A percentile compares a stretch with the other conserved stretches of the same genome.
Conservation (phyloP, 2,329 filamentous ascomycete genomes). For the Arthroderma sp. region DNA sequence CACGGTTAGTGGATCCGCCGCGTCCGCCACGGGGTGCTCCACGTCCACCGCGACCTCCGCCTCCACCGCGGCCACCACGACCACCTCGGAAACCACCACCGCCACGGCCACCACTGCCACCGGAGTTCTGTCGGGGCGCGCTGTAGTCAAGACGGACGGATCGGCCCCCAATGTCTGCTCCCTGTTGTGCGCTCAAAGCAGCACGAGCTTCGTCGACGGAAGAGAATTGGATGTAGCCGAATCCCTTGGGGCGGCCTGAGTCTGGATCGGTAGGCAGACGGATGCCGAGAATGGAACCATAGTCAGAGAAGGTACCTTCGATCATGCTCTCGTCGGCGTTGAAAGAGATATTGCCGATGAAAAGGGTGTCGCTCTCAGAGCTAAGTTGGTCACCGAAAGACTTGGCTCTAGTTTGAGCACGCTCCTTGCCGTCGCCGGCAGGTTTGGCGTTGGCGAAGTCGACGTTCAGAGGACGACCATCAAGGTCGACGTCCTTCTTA, state of each 20-base stretch:
- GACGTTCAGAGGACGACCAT: slow-evolving; percentile 62
- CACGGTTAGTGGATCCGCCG: slow-evolving; percentile 34
- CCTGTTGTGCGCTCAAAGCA: slow-evolving; percentile 58
- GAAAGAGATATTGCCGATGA: slow-evolving; percentile 84
- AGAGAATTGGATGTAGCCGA: slow-evolving; percentile 77
- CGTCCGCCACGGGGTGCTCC: slow-evolving; percentile 39
- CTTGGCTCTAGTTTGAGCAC: slow-evolving; percentile 39
- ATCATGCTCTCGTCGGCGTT: slow-evolving; percentile 65
- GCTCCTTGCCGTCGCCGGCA: slow-evolving; percentile 46
- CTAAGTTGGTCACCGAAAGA: slow-evolving; percentile 65
- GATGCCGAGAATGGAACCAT: slow-evolving; percentile 60
- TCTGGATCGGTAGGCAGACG: slow-evolving; percentile 82
- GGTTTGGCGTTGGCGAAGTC: slow-evolving; percentile 56
- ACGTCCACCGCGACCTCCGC: slow-evolving; percentile 38
- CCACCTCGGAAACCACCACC: slow-evolving; percentile 35
- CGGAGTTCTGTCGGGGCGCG: slow-evolving; percentile 48
- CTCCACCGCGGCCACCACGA: slow-evolving; percentile 40
- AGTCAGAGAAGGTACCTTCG: slow-evolving; percentile 58
- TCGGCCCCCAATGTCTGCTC: slow-evolving; percentile 58
- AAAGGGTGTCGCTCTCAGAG: slow-evolving; percentile 73
- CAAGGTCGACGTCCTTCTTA: slow-evolving; percentile 62
- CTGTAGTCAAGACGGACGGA: slow-evolving; percentile 73
- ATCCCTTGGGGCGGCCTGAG: slow-evolving; percentile 74
- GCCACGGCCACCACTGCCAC: slow-evolving; percentile 32
- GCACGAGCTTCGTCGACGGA: slow-evolving; percentile 70